Conservation (phyloP, 2,329 filamentous ascomycete species). For the Chrysoporthe austroafricana region DNA sequence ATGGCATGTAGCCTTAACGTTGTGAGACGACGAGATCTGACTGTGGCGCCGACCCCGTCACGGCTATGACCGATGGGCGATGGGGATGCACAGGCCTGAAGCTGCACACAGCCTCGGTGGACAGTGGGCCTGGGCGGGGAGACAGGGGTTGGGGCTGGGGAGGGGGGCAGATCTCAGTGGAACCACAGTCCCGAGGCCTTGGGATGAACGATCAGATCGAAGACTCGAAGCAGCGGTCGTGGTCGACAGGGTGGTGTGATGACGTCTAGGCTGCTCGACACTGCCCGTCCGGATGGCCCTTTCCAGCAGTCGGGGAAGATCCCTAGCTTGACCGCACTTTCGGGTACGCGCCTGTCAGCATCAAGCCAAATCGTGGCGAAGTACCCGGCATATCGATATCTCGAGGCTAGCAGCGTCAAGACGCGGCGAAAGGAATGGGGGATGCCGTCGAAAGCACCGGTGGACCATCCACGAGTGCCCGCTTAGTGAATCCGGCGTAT, state of each 20-base stretch:
- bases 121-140: not conserved
- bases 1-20: not conserved
- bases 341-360: not conserved
- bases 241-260: not conserved
- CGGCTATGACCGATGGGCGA: constrained; percentile 11
- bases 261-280: constrained; percentile 2
- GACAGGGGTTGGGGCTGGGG: not conserved
- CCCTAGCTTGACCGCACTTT: constrained; percentile 1
- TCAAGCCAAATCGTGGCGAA: not conserved
- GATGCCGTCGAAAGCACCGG: not conserved
- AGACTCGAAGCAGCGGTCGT: not conserved
- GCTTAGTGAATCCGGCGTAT: not conserved
- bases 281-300: not conserved
- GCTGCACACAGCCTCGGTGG: constrained; percentile 1
- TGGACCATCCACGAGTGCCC: not conserved
- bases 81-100: not conserved
- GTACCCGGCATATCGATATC: not conserved
- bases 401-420: not conserved
- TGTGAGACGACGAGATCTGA: not conserved
- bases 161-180: not conserved
- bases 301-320: not conserved
- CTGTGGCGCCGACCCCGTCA: not conserved
- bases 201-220: constrained; percentile 6
- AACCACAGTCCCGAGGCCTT: not conserved
- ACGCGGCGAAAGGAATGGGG: not conserved